Evolutionary conservation across 176 grass and related monocot species (phyloP), one percentile per base, ranked within the genome.

Genomic region (Musa itinerans): DNA sequence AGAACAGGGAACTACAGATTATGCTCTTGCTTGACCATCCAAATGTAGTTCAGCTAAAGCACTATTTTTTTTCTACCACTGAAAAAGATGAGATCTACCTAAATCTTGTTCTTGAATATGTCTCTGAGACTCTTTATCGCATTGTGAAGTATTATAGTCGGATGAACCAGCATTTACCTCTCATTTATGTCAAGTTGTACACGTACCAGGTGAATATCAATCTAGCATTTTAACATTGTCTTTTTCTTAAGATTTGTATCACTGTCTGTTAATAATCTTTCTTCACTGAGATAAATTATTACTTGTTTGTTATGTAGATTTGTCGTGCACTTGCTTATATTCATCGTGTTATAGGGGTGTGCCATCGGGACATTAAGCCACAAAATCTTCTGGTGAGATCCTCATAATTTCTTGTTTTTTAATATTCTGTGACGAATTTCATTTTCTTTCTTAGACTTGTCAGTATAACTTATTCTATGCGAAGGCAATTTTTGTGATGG

Each of bases 311-410:
- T n/a, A 14, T 66, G 74, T 76, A 96, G 93, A 96, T 96, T 75
- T 96, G 93, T 67, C 87, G 93, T 69, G 83, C 89, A 1, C 87
- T 96, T 89, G 87, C 93, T 78, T 90, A 96, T 74, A 80, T 87
- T 16, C 93, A 96, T 80, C 89, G 87, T 67, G 89, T 96, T 78
- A 85, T 90, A 51, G 93, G 89, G 49, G 89, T 92, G 54, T 96
- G 93, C 61, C 93, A 96, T 80, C 87, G 93, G 76, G 93, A 96
- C 77, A 96, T 96, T 81, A 96, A 96, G 50, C 93, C 93, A 24
- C 93, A 92, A 86, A 96, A 96, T 96, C 74, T 96, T 53, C 74
- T 96, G 83, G 93, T 92, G 84, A 83, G 48, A 1, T 78, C 78
- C 72, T 85, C 79, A 43, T 43, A 43, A 43, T 43, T 43, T 43